Evolutionary conservation across 1,139 yeast species (phyloP).

Genomic region (Saccharomycopsis hybrid): DNA sequence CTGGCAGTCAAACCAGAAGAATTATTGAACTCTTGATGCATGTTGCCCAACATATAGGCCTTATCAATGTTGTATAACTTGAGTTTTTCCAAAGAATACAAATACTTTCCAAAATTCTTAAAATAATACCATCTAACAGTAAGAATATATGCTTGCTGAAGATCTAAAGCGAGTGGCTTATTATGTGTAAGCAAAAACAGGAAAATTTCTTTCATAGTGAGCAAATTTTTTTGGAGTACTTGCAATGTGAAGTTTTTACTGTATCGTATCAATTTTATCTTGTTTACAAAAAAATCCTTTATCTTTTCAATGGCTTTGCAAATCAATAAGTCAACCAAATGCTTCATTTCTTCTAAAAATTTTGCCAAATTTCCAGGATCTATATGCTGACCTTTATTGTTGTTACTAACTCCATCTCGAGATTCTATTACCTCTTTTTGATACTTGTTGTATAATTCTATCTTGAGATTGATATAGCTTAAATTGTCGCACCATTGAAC

Average conservation of each 20-base stretch:
- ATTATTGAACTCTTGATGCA: no score
- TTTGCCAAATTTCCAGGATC: conserved; percentile 23
- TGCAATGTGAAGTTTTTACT: conserved; percentile 55
- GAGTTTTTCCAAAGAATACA: conserved; percentile 65
- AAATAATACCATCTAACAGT: conserved; percentile 94
- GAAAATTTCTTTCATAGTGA: conserved; percentile 55
- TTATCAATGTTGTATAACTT: conserved; percentile 47
- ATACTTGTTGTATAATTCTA: conserved; percentile 40
- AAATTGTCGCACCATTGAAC: conserved; percentile 55
- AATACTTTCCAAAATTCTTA: conserved; percentile 71
- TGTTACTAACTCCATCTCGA: conserved; percentile 16
- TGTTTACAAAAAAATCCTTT: conserved; percentile 57
- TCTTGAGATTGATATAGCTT: conserved; percentile 50
- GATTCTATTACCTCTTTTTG: conserved; percentile 17
- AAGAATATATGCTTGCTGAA: conserved; percentile 71
- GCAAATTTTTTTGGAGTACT: conserved; percentile 59
- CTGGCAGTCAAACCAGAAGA: neutral
- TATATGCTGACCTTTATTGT: neutral
- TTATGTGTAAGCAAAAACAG: conserved; percentile 51
- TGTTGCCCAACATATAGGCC: conserved; percentile 43
- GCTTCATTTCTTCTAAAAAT: conserved; percentile 32
- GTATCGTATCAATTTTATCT: conserved; percentile 59
- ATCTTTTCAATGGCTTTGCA: conserved; percentile 64
- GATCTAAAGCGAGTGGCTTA: conserved; percentile 63
- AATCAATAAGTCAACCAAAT: conserved; percentile 38